These are phyloP conservation scores for Agroathelia rolfsii DNA, from an alignment of 1,284 basidiomycete genomes.

Conservation along the genomic window DNA sequence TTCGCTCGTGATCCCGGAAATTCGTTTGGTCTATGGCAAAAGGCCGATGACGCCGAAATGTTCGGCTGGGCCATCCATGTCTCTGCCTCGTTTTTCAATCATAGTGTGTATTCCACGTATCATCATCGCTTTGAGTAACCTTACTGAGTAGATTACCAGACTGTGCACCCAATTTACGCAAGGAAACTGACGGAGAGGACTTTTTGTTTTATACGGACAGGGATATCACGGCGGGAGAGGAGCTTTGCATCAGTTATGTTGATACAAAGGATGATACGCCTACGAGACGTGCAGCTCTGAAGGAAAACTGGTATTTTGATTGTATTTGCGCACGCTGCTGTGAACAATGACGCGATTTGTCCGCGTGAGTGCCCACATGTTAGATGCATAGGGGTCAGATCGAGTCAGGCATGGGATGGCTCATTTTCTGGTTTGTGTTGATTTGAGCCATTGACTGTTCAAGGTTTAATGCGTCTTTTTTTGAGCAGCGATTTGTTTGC, in stretches of 20 bases:
- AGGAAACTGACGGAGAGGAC: slow-evolving; percentile 33
- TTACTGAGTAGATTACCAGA: slow-evolving; percentile 23
- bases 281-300: slow-evolving; percentile 29
- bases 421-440: no score
- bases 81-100: slow-evolving; percentile 56
- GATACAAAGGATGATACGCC: slow-evolving; percentile 29
- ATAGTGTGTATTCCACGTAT: slow-evolving; percentile 31
- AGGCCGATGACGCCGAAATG: slow-evolving; percentile 44
- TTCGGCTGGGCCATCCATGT: slow-evolving; percentile 54
- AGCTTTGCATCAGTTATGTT: slow-evolving; percentile 49
- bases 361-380: no score
- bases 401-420: no score
- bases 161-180: slow-evolving; percentile 50
- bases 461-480: no score
- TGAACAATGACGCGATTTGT: neutral
- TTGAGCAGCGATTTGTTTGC: no score
- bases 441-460: no score
- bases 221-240: slow-evolving; percentile 38
- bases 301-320: slow-evolving; percentile 42
- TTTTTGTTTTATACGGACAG: slow-evolving; percentile 40
- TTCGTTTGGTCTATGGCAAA: slow-evolving; percentile 57
- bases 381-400: no score
- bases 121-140: slow-evolving; percentile 4
- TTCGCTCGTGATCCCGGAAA: slow-evolving; percentile 55
- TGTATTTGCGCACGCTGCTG: slow-evolving; percentile 30